Conservation (phyloP, 495 filamentous ascomycete species). For the Aspergillus incahuasiensis region DNA sequence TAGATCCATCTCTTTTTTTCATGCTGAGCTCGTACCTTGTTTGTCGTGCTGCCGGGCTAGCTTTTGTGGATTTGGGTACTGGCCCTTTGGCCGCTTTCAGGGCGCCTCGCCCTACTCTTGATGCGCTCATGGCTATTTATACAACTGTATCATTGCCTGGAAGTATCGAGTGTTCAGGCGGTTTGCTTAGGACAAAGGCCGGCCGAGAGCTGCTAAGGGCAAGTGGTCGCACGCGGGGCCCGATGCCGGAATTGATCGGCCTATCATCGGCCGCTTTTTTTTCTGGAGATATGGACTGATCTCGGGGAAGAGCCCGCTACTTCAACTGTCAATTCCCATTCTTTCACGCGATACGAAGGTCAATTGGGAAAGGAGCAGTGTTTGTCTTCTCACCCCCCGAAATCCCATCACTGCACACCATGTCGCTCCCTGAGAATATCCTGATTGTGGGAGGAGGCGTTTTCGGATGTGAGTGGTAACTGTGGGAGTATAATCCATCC, state of each 20-base stretch:
- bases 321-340: neutral
- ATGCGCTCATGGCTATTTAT: constrained; percentile 20
- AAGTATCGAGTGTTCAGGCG: neutral
- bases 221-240: neutral
- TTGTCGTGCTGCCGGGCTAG: neutral
- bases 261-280: neutral
- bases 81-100: constrained; percentile 22
- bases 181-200: neutral
- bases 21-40: neutral
- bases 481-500: neutral
- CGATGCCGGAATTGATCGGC: constrained; percentile 1
- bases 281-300: neutral
- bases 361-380: neutral
- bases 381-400: neutral
- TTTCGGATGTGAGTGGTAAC: constrained; percentile 57
- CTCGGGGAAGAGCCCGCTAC: neutral
- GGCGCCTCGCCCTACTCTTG: constrained; percentile 17
- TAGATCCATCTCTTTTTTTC: neutral
- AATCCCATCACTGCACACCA: constrained; percentile 19
- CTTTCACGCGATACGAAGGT: neutral
- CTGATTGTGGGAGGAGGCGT: constrained; percentile 75
- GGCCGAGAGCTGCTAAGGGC: neutral
- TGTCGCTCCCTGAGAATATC: constrained; percentile 49
- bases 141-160: neutral
- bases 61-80: constrained; percentile 1